Percentiles rank a stretch among this genome's conserved stretches.
Conservation (phyloP, 306 rosid genomes). For the Sicyos edulis region DNA sequence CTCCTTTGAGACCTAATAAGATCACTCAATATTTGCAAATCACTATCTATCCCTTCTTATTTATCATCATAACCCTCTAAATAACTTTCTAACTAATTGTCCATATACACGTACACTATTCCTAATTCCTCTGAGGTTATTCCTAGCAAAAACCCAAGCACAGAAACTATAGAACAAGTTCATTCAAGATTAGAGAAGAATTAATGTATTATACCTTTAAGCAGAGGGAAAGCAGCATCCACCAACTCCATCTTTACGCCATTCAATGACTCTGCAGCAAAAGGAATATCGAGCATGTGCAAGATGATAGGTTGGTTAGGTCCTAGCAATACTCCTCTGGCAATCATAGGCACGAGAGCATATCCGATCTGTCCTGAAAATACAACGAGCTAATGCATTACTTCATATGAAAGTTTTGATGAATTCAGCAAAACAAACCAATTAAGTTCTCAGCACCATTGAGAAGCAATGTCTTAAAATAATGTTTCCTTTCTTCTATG, state of each 20-base stretch:
- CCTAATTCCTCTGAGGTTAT: no score
- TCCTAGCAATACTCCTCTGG: constrained; percentile 94
- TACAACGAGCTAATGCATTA: constrained; percentile 6
- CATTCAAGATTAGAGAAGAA: background rate
- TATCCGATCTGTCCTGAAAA: constrained; percentile 92
- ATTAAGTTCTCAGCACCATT: background rate
- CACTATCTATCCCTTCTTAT: no score
- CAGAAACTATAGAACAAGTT: background rate
- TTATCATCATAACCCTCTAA: no score
- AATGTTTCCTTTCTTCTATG: background rate
- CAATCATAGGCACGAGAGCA: constrained; percentile 97
- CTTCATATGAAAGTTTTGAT: background rate
- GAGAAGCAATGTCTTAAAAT: background rate
- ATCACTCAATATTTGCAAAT: no score
- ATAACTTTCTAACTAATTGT: no score
- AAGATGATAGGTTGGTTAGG: constrained; percentile 89
- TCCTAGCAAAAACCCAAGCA: background rate
- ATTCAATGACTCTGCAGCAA: constrained; percentile 65
- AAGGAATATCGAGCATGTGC: constrained; percentile 86
- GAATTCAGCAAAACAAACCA: no score
- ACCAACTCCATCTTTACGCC: constrained; percentile 56
- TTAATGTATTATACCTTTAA: constrained; percentile 42
- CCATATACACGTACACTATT: no score
- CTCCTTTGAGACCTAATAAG: no score
- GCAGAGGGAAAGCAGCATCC: constrained; percentile 91